A percentile compares a stretch with the other conserved stretches of the same genome.
Conservation (phyloP, 2,329 filamentous ascomycete genomes). For the Escovopsis sp. region DNA sequence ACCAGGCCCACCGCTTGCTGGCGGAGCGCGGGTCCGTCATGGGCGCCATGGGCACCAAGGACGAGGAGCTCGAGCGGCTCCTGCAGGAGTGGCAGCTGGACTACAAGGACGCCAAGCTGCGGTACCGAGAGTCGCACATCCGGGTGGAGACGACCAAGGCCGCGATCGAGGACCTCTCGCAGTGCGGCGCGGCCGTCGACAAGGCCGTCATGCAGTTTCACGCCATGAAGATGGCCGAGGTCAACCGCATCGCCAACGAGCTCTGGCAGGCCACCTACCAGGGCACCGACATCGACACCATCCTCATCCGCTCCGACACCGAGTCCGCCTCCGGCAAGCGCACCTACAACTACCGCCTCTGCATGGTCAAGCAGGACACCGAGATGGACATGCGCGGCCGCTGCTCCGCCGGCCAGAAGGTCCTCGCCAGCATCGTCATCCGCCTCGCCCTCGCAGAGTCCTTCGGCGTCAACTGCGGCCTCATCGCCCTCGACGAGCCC, state of each 20-base stretch:
- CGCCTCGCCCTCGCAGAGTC: slow-evolving; percentile 90
- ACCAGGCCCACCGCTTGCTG: slow-evolving; percentile 51
- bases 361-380: slow-evolving; percentile 92
- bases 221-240: slow-evolving; percentile 92
- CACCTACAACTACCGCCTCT: slow-evolving; percentile 92
- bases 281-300: slow-evolving; percentile 92
- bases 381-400: slow-evolving; percentile 99
- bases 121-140: slow-evolving; percentile 80
- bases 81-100: slow-evolving; percentile 69
- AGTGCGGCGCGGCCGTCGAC: slow-evolving; percentile 73
- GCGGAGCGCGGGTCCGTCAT: slow-evolving; percentile 61
- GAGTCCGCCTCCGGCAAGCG: slow-evolving; percentile 61
- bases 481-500: slow-evolving; percentile 93
- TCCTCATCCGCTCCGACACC: slow-evolving; percentile 84
- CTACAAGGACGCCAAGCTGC: slow-evolving; percentile 65
- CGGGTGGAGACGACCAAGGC: slow-evolving; percentile 84
- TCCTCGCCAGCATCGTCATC: slow-evolving; percentile 93
- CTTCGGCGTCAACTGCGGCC: slow-evolving; percentile 87
- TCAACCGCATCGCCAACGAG: slow-evolving; percentile 87
- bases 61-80: slow-evolving; percentile 61
- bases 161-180: slow-evolving; percentile 75
- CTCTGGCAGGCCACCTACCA: slow-evolving; percentile 97
- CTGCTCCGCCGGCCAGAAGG: slow-evolving; percentile 92
- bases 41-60: slow-evolving; percentile 70
- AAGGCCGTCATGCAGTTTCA: slow-evolving; percentile 98